These are phyloP conservation scores for Phytophthora boehmeriae DNA, from an alignment of 352 stramenopile species.

Conservation along the genomic window DNA sequence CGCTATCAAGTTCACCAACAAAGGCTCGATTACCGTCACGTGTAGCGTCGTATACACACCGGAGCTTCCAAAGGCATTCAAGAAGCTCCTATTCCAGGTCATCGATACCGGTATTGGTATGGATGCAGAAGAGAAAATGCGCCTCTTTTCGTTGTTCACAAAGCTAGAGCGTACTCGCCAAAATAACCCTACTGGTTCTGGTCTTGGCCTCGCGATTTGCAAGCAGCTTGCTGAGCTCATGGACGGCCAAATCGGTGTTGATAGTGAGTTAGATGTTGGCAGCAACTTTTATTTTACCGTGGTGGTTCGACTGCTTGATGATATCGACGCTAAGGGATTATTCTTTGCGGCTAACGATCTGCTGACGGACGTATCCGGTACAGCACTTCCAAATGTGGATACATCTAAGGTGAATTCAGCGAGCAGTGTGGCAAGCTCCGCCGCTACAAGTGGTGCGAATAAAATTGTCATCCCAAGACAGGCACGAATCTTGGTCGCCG, in stretches of 20 bases:
- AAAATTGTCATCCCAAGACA: slow-evolving; percentile 53
- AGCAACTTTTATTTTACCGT: slow-evolving; percentile 89
- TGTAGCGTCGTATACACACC: slow-evolving; percentile 74
- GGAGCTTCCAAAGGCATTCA: slow-evolving; percentile 65
- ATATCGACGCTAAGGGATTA: slow-evolving; percentile 44
- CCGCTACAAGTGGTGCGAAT: slow-evolving; percentile 25
- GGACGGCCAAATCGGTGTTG: slow-evolving; percentile 86
- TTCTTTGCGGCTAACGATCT: slow-evolving; percentile 63
- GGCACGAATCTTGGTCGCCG: slow-evolving; percentile 69
- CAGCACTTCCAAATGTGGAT: slow-evolving; percentile 17
- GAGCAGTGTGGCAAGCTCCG: slow-evolving; percentile 46
- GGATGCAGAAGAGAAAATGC: slow-evolving; percentile 81
- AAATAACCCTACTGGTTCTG: slow-evolving; percentile 89
- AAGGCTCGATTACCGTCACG: slow-evolving; percentile 80
- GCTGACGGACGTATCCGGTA: slow-evolving; percentile 31
- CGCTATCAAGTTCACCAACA: slow-evolving; percentile 88
- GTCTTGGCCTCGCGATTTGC: slow-evolving; percentile 86
- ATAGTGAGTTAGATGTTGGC: slow-evolving; percentile 78
- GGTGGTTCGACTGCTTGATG: slow-evolving; percentile 65
- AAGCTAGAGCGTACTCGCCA: slow-evolving; percentile 80
- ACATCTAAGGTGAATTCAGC: slow-evolving; percentile 47
- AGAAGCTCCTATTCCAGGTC: slow-evolving; percentile 85
- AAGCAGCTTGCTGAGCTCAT: slow-evolving; percentile 90
- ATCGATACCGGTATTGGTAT: slow-evolving; percentile 86
- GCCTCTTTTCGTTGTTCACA: slow-evolving; percentile 84